Conservation (phyloP, 345 rosid species). For the Gossypium longicalyx region DNA sequence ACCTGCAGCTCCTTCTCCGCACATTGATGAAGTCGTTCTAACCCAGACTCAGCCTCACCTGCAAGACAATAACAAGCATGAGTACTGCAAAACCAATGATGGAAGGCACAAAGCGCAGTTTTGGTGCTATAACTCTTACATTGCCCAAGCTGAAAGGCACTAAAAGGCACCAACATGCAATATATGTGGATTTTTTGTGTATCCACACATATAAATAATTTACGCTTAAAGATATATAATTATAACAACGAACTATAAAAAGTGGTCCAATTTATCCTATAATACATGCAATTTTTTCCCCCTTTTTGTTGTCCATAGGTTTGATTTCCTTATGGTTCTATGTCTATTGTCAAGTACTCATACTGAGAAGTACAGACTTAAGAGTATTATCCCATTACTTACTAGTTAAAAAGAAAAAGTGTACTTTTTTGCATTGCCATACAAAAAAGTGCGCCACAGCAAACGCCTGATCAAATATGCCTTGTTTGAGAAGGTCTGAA, state of each 20-base stretch:
- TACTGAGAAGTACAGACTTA: background rate
- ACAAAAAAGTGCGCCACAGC: background rate
- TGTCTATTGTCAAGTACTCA: background rate
- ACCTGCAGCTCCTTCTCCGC: conserved; percentile 77
- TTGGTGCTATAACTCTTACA: background rate
- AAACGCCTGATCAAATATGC: background rate
- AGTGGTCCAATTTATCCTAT: background rate
- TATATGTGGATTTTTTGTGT: background rate
- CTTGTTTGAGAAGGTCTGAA: background rate
- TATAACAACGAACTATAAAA: background rate
- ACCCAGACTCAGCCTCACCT: conserved; percentile 90
- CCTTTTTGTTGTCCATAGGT: background rate
- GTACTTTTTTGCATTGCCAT: background rate
- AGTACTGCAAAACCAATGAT: background rate
- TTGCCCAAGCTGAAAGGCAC: background rate
- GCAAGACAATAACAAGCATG: conserved; percentile 11
- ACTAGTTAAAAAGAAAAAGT: background rate
- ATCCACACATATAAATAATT: background rate
- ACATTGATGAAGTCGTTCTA: conserved; percentile 87
- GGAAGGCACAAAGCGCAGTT: background rate
- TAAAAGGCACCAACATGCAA: background rate
- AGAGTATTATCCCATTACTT: background rate
- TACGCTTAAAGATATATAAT: background rate
- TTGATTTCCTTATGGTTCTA: background rate
- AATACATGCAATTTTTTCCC: background rate